Conservation (phyloP, 2,329 filamentous ascomycete species). For the Diaporthe batatas region DNA sequence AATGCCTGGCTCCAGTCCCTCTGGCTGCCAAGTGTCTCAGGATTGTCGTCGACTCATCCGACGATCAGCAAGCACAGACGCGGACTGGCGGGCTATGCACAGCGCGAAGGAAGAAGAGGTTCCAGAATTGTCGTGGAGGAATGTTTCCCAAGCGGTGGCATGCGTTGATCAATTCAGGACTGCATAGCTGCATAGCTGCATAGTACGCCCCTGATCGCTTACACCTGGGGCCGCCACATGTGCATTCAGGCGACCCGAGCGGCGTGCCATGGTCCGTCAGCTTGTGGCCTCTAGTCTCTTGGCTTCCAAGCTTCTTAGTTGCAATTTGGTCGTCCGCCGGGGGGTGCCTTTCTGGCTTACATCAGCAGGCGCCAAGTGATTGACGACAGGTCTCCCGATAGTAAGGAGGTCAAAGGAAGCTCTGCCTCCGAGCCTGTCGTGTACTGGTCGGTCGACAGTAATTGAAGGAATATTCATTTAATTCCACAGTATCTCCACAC, state of each 20-base stretch:
- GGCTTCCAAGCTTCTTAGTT: background rate
- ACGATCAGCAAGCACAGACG: conserved; percentile 16
- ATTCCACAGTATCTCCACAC: no score
- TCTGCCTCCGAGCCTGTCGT: no score
- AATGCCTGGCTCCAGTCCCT: background rate
- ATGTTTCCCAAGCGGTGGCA: background rate
- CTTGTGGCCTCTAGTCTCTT: no score
- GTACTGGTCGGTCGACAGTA: no score
- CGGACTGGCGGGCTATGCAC: background rate
- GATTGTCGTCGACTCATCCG: conserved; percentile 14
- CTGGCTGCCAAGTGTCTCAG: conserved; percentile 22
- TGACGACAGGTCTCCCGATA: no score
- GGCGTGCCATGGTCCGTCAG: conserved; percentile 3
- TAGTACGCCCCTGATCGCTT: background rate
- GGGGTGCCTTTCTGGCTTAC: no score
- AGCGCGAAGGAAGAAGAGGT: background rate
- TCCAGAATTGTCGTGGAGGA: conserved; percentile 1
- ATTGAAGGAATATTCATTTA: no score
- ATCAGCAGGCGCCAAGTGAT: no score
- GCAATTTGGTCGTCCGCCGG: background rate
- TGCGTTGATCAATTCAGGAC: background rate
- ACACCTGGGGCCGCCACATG: no score
- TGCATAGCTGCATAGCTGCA: background rate
- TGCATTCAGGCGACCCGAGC: background rate
- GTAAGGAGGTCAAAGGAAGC: no score